A percentile compares a stretch with the other conserved stretches of the same genome.
Evolutionary conservation across 23 red algal genomes (phyloP).

Genomic region (Gracilaria vermiculophylla): DNA sequence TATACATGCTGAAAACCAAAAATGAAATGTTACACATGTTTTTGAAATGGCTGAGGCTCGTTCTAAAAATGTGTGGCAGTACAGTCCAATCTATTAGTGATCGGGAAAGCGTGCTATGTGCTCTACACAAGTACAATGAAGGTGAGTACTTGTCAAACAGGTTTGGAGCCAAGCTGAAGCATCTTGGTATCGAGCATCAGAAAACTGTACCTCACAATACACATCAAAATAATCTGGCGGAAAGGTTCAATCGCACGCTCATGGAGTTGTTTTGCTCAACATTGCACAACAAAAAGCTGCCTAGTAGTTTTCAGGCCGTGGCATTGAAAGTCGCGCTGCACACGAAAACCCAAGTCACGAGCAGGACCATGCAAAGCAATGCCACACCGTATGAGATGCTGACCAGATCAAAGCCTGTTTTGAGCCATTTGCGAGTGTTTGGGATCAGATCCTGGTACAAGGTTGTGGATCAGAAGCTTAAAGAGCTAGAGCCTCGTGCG

Average conservation of each 20-base stretch:
- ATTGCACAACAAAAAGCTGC: background rate
- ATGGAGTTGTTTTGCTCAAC: conserved; percentile 3
- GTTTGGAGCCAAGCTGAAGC: background rate
- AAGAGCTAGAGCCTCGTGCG: background rate
- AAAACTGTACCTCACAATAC: background rate
- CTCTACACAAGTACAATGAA: conserved; percentile 8
- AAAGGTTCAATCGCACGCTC: conserved; percentile 19
- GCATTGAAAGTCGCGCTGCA: background rate
- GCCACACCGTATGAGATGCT: background rate
- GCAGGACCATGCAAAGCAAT: background rate
- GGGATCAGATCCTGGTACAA: background rate
- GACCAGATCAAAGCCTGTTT: background rate
- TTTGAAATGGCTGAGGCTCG: conserved; percentile 2
- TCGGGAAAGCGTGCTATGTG: background rate
- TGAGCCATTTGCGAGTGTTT: conserved; percentile 4
- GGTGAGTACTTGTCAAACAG: background rate
- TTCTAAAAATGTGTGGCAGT: background rate
- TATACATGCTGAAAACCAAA: conserved; percentile 28
- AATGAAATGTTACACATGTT: conserved; percentile 24
- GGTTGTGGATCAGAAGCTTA: background rate
- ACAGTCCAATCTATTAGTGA: background rate
- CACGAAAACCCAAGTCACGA: background rate
- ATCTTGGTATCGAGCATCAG: background rate
- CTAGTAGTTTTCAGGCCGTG: background rate
- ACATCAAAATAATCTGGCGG: conserved; percentile 9